A percentile compares a stretch with the other conserved stretches of the same genome.
Conservation (phyloP, 768 basidiomycete species). For the Phanerochaete sordida region DNA sequence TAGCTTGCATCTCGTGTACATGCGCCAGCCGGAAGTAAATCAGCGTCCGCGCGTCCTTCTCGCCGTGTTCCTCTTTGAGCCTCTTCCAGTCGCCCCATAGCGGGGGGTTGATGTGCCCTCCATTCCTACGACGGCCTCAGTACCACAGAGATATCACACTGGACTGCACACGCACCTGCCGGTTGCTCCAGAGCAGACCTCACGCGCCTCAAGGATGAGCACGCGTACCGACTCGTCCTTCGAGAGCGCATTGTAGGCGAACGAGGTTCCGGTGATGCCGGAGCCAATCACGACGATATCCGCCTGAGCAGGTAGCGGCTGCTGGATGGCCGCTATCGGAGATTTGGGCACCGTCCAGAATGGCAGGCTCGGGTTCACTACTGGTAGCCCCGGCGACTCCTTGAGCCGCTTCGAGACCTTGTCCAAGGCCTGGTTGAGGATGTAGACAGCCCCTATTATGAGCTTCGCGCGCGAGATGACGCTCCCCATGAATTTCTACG, state of each 20-base stretch:
- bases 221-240: slow-evolving; percentile 36
- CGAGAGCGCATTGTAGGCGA: slow-evolving; percentile 53
- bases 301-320: slow-evolving; percentile 41
- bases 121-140: slow-evolving; percentile 46
- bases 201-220: slow-evolving; percentile 80
- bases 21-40: slow-evolving; percentile 63
- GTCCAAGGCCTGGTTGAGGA: slow-evolving; percentile 22
- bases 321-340: slow-evolving; percentile 33
- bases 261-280: slow-evolving; percentile 69
- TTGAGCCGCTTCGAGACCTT: slow-evolving; percentile 31
- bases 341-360: slow-evolving; percentile 64
- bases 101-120: slow-evolving; percentile 62
- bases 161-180: slow-evolving; percentile 46
- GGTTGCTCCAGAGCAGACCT: slow-evolving; percentile 71
- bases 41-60: slow-evolving; percentile 44
- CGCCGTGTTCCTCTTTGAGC: slow-evolving; percentile 45
- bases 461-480: slow-evolving; percentile 21
- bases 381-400: slow-evolving; percentile 51
- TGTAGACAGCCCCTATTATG: slow-evolving; percentile 13
- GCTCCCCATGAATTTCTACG: slow-evolving; percentile 15
- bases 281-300: slow-evolving; percentile 75
- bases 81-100: slow-evolving; percentile 55
- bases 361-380: slow-evolving; percentile 47
- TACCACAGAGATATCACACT: neutral
- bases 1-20: slow-evolving; percentile 41